Evolutionary conservation across 2,329 filamentous ascomycete species (phyloP).

Genomic region (Aspergillus flavus): DNA sequence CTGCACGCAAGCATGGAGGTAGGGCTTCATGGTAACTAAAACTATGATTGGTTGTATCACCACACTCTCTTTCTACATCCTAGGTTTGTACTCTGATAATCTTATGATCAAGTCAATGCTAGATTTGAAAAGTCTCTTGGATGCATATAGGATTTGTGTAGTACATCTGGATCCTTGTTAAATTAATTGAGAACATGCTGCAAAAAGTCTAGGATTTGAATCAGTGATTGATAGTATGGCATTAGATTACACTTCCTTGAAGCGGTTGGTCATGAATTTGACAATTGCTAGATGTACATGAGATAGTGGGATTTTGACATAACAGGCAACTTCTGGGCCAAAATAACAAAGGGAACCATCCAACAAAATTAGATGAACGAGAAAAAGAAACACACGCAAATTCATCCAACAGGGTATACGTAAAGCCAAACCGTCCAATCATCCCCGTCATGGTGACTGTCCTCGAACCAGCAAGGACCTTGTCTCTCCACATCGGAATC

Average conservation of each 20-base stretch:
- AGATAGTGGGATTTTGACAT: not conserved
- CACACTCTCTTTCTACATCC: too few relatives aligned
- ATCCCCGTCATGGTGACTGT: constrained; percentile 11
- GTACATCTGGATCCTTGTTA: not conserved
- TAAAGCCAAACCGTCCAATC: constrained; percentile 12
- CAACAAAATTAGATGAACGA: not conserved
- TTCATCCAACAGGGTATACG: constrained; percentile 24
- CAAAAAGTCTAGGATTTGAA: not conserved
- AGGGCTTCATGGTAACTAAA: not conserved
- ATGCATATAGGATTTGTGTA: too few relatives aligned
- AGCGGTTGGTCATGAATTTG: not conserved
- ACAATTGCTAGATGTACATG: constrained; percentile 2
- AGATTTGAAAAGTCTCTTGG: too few relatives aligned
- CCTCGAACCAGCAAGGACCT: constrained; percentile 25
- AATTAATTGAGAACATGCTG: not conserved
- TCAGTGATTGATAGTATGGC: not conserved
- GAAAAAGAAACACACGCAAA: not conserved
- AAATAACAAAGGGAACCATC: constrained; percentile 10
- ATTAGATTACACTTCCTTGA: constrained; percentile 1
- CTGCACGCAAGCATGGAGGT: not conserved
- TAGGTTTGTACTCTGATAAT: too few relatives aligned
- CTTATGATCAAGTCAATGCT: too few relatives aligned
- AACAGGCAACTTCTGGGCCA: constrained; percentile 1
- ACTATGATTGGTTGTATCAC: not conserved
- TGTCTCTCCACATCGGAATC: constrained; percentile 9